Evolutionary conservation across 2,329 filamentous ascomycete genomes (phyloP).

Genomic region (Chaetomium globosum): DNA sequence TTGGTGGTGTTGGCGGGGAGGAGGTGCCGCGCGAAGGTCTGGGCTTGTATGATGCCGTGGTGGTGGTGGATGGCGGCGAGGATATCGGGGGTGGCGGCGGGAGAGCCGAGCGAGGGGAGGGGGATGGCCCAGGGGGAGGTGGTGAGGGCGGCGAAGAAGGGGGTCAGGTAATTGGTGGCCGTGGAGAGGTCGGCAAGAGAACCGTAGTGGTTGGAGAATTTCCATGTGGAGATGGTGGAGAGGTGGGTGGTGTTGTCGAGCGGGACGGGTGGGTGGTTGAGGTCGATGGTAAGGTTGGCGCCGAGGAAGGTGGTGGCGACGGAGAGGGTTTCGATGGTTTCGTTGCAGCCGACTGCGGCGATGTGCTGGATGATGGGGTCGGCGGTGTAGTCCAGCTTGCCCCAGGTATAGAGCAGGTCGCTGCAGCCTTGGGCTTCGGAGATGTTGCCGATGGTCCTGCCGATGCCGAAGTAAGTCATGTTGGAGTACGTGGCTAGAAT

Average conservation of each 20-base stretch:
- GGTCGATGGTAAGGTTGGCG: conserved; percentile 11
- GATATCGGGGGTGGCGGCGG: not conserved
- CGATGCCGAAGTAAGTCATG: conserved; percentile 15
- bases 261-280: not conserved
- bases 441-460: not conserved
- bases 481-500: conserved; percentile 11
- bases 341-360: conserved; percentile 10
- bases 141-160: conserved; percentile 15
- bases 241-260: conserved; percentile 8
- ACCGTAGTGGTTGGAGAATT: not conserved
- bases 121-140: conserved; percentile 7
- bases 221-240: not conserved
- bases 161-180: not conserved
- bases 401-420: conserved; percentile 16
- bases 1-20: conserved; percentile 12
- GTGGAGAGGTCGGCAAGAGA: not conserved
- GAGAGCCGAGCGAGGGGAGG: not conserved
- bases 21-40: not conserved
- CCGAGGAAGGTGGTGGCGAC: conserved; percentile 5
- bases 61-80: not conserved
- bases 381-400: conserved; percentile 8
- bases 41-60: conserved; percentile 11
- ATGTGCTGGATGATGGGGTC: conserved; percentile 1
- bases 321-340: conserved; percentile 3
- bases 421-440: conserved; percentile 9